phyloP scores from a whole-genome alignment of 2,329 filamentous ascomycete species.

The Epichloe typhina region DNA sequence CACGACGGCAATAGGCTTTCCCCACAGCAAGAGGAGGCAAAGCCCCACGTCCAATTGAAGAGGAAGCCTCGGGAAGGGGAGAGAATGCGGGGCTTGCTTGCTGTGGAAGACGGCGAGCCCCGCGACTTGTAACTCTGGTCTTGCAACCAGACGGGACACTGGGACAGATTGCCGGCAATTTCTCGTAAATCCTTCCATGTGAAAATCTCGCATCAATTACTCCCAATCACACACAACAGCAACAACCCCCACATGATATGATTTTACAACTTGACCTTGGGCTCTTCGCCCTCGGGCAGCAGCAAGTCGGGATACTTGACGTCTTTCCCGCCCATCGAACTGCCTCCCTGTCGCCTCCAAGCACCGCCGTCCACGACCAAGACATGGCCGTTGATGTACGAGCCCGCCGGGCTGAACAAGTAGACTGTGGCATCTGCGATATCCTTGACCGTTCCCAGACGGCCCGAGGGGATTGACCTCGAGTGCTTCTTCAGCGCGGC shows the following conservation, averaged over 20 bases:
- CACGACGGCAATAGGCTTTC: too few relatives aligned
- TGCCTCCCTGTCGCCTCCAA: conserved; percentile 38
- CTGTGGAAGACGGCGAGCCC: background rate
- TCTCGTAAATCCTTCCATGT: too few relatives aligned
- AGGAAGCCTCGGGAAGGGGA: too few relatives aligned
- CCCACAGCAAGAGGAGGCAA: too few relatives aligned
- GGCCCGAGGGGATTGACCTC: conserved; percentile 53
- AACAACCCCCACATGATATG: background rate
- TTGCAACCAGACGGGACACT: too few relatives aligned
- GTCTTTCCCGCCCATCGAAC: conserved; percentile 31
- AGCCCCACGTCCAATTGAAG: too few relatives aligned
- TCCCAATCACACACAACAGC: too few relatives aligned
- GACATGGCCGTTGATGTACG: conserved; percentile 72
- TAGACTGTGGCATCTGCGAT: conserved; percentile 89
- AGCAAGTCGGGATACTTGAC: conserved; percentile 42
- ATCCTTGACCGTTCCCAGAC: conserved; percentile 70
- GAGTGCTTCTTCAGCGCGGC: conserved; percentile 20
- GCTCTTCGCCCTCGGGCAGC: conserved; percentile 16
- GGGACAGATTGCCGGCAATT: too few relatives aligned
- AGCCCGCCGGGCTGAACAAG: conserved; percentile 73
- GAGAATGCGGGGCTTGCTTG: background rate
- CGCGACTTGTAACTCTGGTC: background rate
- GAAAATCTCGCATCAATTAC: too few relatives aligned
- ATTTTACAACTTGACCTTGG: conserved; percentile 28
- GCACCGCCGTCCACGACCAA: conserved; percentile 59